Evolutionary conservation across 192 early-diverging fungal species (phyloP).

Genomic region (Ambispora gerdemannii): DNA sequence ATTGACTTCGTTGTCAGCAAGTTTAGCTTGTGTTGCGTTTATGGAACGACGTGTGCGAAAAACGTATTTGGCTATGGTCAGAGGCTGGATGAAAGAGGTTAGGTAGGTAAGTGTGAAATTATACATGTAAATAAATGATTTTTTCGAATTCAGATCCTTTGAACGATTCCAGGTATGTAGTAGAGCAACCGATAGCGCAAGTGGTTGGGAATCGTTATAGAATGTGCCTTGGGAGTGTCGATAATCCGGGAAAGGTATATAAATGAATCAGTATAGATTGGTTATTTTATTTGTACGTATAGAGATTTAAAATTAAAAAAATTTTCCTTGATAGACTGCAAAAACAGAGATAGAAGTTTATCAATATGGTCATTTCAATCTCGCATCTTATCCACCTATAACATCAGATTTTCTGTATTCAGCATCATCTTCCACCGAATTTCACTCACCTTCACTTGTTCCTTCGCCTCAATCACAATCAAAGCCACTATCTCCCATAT

Average conservation of each 20-base stretch:
- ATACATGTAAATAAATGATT: not conserved
- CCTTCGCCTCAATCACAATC: conserved; percentile 4
- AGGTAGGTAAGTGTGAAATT: conserved; percentile 12
- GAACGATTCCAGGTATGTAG: conserved; percentile 25
- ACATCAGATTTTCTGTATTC: too few relatives aligned
- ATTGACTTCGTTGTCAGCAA: conserved; percentile 35
- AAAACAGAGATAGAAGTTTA: conserved; percentile 34
- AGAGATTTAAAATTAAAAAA: not conserved
- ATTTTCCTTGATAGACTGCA: conserved; percentile 15
- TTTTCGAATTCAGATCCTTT: not conserved
- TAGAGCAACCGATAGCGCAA: conserved; percentile 37
- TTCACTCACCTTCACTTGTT: not conserved
- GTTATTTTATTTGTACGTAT: not conserved
- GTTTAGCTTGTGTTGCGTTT: conserved; percentile 32
- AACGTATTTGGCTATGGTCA: conserved; percentile 38
- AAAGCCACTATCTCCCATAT: not conserved
- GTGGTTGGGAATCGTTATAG: conserved; percentile 38
- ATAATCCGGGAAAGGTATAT: conserved; percentile 30
- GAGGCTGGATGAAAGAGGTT: conserved; percentile 34
- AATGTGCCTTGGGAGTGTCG: conserved; percentile 33
- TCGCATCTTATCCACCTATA: too few relatives aligned
- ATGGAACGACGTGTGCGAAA: conserved; percentile 35
- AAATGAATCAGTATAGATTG: not conserved
- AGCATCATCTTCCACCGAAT: too few relatives aligned
- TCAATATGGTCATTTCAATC: conserved; percentile 32